These are phyloP conservation scores for Mycena vitilis DNA, from an alignment of 768 basidiomycete genomes.

Conservation along the genomic window DNA sequence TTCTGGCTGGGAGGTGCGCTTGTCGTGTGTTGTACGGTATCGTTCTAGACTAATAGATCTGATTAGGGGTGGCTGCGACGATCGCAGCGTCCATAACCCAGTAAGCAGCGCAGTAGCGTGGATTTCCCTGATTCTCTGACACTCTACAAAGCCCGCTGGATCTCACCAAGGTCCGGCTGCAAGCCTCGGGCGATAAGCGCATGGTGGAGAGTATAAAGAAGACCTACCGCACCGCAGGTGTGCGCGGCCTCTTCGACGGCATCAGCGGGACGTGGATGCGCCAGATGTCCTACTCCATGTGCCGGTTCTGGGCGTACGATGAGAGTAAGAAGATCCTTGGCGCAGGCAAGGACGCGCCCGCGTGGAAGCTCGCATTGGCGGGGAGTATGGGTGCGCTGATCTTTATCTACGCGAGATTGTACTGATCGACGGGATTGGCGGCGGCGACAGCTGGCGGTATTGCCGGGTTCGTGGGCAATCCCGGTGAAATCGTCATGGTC, in stretches of 20 bases:
- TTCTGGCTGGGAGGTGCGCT: slow-evolving; percentile 84
- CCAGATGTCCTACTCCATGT: slow-evolving; percentile 93
- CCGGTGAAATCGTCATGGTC: slow-evolving; percentile 88
- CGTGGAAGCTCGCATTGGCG: slow-evolving; percentile 84
- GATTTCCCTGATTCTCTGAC: not conserved
- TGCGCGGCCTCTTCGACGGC: slow-evolving; percentile 84
- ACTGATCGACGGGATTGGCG: not conserved
- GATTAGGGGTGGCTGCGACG: slow-evolving; percentile 77
- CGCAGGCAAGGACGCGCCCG: slow-evolving; percentile 75
- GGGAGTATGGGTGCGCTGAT: slow-evolving; percentile 87
- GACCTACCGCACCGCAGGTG: slow-evolving; percentile 82
- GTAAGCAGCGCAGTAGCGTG: slow-evolving; percentile 50
- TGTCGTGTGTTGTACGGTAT: not conserved
- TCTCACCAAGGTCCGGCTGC: slow-evolving; percentile 91
- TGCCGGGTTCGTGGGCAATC: slow-evolving; percentile 90
- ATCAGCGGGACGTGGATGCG: slow-evolving; percentile 90
- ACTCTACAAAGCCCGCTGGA: slow-evolving; percentile 73
- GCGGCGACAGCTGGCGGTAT: slow-evolving; percentile 75
- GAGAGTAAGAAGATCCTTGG: slow-evolving; percentile 88
- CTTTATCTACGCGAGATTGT: not conserved
- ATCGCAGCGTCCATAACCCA: slow-evolving; percentile 92
- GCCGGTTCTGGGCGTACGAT: slow-evolving; percentile 94
- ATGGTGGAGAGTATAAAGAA: slow-evolving; percentile 88
- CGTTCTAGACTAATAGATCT: not conserved
- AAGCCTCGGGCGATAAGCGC: slow-evolving; percentile 91